Evolutionary conservation across 495 filamentous ascomycete genomes (phyloP).

Genomic region (Penicillium desertorum): DNA sequence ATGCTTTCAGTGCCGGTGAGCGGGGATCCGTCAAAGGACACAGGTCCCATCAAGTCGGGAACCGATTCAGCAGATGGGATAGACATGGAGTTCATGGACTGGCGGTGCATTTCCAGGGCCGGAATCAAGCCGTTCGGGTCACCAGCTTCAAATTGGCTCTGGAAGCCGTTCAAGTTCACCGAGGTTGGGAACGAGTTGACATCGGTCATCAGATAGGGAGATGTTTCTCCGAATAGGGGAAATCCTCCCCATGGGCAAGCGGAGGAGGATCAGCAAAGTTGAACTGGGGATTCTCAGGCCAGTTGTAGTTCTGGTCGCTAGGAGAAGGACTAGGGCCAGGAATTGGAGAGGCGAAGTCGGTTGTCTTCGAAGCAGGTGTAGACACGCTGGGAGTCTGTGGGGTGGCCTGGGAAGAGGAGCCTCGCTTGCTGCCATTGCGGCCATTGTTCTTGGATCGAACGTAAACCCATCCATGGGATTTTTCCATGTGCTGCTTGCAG

Average conservation of each 20-base stretch:
- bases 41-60: constrained; percentile 25
- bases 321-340: constrained; percentile 33
- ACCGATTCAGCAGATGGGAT: constrained; percentile 26
- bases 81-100: constrained; percentile 31
- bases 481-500: constrained; percentile 99
- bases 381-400: constrained; percentile 56
- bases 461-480: constrained; percentile 87
- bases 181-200: constrained; percentile 30
- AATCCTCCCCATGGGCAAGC: constrained; percentile 23
- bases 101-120: constrained; percentile 25
- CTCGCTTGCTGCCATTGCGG: constrained; percentile 52
- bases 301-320: constrained; percentile 13
- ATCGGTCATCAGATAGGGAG: constrained; percentile 23
- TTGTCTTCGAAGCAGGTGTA: constrained; percentile 49
- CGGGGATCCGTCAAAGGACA: constrained; percentile 28
- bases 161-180: constrained; percentile 49
- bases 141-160: constrained; percentile 51
- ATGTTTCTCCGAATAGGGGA: constrained; percentile 27
- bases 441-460: constrained; percentile 89
- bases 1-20: constrained; percentile 29
- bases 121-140: constrained; percentile 46
- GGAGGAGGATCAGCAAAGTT: constrained; percentile 37
- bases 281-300: constrained; percentile 25
- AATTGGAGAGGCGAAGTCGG: constrained; percentile 34
- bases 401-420: constrained; percentile 35